Percentiles rank a stretch among this genome's conserved stretches.
Conservation (phyloP, 192 early-diverging fungal species). For the Linnemannia exigua region DNA sequence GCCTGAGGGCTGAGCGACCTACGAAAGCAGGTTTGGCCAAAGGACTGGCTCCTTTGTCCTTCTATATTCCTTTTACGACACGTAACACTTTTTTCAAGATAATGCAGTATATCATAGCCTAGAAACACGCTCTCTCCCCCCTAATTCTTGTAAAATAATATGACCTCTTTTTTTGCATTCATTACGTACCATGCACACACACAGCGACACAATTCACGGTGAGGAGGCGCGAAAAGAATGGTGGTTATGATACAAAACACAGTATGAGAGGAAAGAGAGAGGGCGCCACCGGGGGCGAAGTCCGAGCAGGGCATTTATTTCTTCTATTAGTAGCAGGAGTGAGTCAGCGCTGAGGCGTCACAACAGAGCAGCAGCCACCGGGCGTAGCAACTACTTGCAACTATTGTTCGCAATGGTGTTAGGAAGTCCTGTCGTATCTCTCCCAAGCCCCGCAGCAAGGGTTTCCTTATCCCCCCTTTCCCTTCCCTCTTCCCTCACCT, state of each 20-base stretch:
- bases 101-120: neutral
- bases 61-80: neutral
- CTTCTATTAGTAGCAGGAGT: neutral
- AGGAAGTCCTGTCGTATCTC: too few relatives aligned
- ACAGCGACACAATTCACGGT: neutral
- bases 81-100: neutral
- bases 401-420: too few relatives aligned
- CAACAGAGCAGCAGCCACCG: neutral
- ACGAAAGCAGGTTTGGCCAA: neutral
- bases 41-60: neutral
- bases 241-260: neutral
- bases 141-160: constrained; percentile 3
- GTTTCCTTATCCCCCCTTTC: neutral
- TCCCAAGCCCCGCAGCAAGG: constrained; percentile 17
- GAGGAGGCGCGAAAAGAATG: neutral
- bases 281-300: constrained; percentile 42
- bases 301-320: neutral
- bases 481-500: neutral
- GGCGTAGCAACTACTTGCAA: neutral
- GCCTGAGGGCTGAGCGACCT: neutral
- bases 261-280: neutral
- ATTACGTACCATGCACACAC: neutral
- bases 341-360: neutral
- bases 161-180: neutral
- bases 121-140: neutral